A percentile compares a stretch with the other conserved stretches of the same genome.
Evolutionary conservation across 208 protist species (phyloP).

Genomic region (Wallacemonas sp.): DNA sequence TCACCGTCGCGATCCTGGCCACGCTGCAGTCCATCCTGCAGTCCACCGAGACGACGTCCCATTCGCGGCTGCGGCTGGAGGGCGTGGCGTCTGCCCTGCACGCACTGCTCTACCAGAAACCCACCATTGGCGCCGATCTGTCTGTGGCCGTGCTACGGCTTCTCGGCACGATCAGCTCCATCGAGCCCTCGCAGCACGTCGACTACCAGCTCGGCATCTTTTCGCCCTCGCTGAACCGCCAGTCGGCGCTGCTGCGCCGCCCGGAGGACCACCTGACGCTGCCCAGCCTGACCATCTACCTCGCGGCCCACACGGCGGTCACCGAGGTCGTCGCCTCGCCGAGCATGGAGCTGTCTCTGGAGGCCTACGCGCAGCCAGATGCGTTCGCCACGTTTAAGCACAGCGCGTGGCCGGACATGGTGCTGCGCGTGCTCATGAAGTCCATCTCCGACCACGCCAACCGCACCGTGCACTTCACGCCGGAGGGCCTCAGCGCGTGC

Average conservation of each 20-base stretch:
- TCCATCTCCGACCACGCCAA: conserved; percentile 61
- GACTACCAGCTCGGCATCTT: conserved; percentile 25
- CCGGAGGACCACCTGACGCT: conserved; percentile 42
- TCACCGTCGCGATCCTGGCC: conserved; percentile 41
- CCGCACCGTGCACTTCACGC: conserved; percentile 57
- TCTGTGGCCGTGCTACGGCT: conserved; percentile 74
- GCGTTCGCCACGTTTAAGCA: conserved; percentile 33
- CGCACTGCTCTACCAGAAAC: conserved; percentile 77
- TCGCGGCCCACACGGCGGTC: conserved; percentile 2
- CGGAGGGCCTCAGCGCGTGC: conserved; percentile 68
- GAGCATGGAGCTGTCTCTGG: conserved; percentile 6
- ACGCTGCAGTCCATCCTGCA: conserved; percentile 74
- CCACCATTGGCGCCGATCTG: conserved; percentile 61
- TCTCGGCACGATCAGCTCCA: conserved; percentile 78
- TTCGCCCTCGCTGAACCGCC: not conserved
- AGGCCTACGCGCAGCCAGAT: conserved; percentile 8
- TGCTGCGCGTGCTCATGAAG: conserved; percentile 60
- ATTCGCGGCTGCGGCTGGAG: conserved; percentile 34
- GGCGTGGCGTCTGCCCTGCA: conserved; percentile 55
- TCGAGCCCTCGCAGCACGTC: conserved; percentile 41
- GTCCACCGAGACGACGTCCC: conserved; percentile 33
- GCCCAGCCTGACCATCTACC: conserved; percentile 21
- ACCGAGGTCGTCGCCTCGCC: conserved; percentile 14
- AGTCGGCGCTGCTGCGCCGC: conserved; percentile 48
- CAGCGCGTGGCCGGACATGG: conserved; percentile 64